Percentiles rank a stretch among this genome's conserved stretches.
phyloP scores from a whole-genome alignment of 768 basidiomycete species.

The Pleurotus djamor region DNA sequence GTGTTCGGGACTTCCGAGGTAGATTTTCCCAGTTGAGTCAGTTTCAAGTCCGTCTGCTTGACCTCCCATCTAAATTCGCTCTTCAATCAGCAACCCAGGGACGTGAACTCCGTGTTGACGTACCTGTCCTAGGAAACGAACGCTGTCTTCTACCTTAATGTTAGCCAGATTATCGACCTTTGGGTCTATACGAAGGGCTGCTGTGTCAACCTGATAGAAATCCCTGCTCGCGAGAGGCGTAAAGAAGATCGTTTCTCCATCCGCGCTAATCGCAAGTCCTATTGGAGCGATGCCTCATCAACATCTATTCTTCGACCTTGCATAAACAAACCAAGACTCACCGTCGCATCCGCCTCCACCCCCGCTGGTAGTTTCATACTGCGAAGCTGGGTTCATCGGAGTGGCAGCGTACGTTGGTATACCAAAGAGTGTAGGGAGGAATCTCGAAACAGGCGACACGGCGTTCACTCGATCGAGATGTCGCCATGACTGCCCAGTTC shows the following conservation, averaged over 20 bases:
- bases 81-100: neutral
- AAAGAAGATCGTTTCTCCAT: slow-evolving; percentile 11
- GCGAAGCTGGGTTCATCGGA: slow-evolving; percentile 6
- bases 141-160: slow-evolving; percentile 10
- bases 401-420: slow-evolving; percentile 10
- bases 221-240: slow-evolving; percentile 10
- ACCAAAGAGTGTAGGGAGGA: slow-evolving; percentile 13
- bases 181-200: slow-evolving; percentile 9
- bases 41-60: slow-evolving; percentile 12
- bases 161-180: slow-evolving; percentile 8
- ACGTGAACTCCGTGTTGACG: neutral
- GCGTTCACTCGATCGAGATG: slow-evolving; percentile 10
- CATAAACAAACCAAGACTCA: neutral
- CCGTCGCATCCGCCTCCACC: slow-evolving; percentile 10
- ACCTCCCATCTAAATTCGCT: neutral
- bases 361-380: slow-evolving; percentile 10
- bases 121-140: slow-evolving; percentile 13
- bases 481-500: slow-evolving; percentile 15
- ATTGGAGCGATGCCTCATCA: neutral
- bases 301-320: neutral
- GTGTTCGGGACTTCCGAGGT: slow-evolving; percentile 14
- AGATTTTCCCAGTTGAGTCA: slow-evolving; percentile 14
- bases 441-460: slow-evolving; percentile 8
- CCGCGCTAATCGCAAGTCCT: slow-evolving; percentile 8
- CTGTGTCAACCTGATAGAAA: slow-evolving; percentile 10